Evolutionary conservation across 768 basidiomycete genomes (phyloP).

Genomic region (Lanmaoa pseudosensibilis): DNA sequence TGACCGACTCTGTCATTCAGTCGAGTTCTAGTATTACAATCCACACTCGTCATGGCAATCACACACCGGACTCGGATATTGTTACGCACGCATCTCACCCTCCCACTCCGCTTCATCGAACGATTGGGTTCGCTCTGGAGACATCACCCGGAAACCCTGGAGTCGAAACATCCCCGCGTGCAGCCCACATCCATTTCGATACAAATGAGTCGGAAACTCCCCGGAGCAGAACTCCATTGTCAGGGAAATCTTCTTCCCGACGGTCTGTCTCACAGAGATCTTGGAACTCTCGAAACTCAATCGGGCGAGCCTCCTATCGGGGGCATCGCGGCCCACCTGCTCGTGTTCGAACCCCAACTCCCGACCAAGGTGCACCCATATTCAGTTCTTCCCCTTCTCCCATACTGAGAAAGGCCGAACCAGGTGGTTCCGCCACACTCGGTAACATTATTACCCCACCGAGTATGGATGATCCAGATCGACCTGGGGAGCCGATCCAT

Average conservation of each 20-base stretch:
- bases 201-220: background rate
- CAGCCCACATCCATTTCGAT: background rate
- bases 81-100: background rate
- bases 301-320: constrained; percentile 25
- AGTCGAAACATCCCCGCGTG: background rate
- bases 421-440: no score
- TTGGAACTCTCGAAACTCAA: constrained; percentile 12
- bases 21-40: background rate
- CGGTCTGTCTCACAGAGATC: constrained; percentile 18
- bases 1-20: background rate
- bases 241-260: constrained; percentile 18
- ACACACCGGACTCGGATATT: background rate
- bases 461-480: background rate
- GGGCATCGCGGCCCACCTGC: constrained; percentile 16
- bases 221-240: constrained; percentile 12
- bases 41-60: background rate
- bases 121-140: background rate
- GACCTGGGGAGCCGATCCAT: constrained; percentile 4
- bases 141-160: background rate
- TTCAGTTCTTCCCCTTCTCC: background rate
- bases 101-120: background rate
- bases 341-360: constrained; percentile 9
- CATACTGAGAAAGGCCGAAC: background rate
- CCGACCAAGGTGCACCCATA: background rate
- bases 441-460: constrained; percentile 7